Conservation (phyloP, 2,329 filamentous ascomycete species). For the Sporothrix pallida region DNA sequence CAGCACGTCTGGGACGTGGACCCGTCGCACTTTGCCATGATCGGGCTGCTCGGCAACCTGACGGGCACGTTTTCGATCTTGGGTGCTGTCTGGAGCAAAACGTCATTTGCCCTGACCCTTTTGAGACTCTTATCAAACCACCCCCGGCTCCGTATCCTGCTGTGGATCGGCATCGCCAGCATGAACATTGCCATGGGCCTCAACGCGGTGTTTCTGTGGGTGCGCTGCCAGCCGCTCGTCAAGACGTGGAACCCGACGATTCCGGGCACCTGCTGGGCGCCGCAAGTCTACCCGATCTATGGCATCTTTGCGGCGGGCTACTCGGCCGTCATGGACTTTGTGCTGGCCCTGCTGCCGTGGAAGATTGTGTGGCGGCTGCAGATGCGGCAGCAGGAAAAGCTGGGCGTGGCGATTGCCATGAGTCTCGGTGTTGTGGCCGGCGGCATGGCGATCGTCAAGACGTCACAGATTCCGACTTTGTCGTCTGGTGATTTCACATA, state of each 20-base stretch:
- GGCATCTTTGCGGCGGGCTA: conserved; percentile 40
- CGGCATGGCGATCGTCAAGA: conserved; percentile 29
- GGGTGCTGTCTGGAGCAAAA: conserved; percentile 42
- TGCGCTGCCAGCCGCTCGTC: conserved; percentile 33
- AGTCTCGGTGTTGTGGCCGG: conserved; percentile 43
- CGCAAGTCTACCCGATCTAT: conserved; percentile 38
- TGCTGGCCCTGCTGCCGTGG: conserved; percentile 42
- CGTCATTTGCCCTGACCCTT: conserved; percentile 47
- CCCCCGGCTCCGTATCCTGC: conserved; percentile 29
- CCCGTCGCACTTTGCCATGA: conserved; percentile 13
- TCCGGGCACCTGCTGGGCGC: conserved; percentile 38
- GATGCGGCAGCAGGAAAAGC: conserved; percentile 43
- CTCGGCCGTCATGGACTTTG: conserved; percentile 29
- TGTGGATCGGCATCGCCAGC: conserved; percentile 45
- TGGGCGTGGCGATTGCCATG: conserved; percentile 45
- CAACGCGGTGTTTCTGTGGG: conserved; percentile 35
- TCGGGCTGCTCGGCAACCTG: conserved; percentile 33
- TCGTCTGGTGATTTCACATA: conserved; percentile 24
- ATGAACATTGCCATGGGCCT: conserved; percentile 44
- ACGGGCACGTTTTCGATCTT: conserved; percentile 35
- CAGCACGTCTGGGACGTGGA: conserved; percentile 33
- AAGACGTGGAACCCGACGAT: conserved; percentile 32
- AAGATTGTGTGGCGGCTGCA: conserved; percentile 42
- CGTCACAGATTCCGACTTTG: conserved; percentile 25
- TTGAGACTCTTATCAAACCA: conserved; percentile 42